Evolutionary conservation across 2,329 filamentous ascomycete species (phyloP).

Genomic region (Fusarium sublunatum): DNA sequence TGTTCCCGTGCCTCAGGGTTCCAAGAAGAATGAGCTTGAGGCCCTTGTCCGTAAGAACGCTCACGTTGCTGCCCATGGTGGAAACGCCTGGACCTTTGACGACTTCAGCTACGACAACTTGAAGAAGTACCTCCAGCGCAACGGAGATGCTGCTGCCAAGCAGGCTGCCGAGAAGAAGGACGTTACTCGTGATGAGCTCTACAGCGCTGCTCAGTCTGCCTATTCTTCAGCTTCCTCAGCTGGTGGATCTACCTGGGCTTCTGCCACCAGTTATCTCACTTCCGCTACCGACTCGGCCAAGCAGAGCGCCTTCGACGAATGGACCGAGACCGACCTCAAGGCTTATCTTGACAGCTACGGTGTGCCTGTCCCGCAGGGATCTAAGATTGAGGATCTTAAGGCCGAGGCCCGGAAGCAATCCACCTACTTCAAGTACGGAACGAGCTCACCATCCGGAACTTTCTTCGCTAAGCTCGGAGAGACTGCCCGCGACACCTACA

Average conservation of each 20-base stretch:
- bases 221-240: slow-evolving; percentile 69
- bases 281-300: slow-evolving; percentile 74
- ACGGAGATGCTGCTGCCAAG: slow-evolving; percentile 66
- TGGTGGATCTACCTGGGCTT: slow-evolving; percentile 70
- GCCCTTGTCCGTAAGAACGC: slow-evolving; percentile 78
- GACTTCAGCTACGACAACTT: slow-evolving; percentile 79
- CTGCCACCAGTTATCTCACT: slow-evolving; percentile 76
- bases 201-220: slow-evolving; percentile 71
- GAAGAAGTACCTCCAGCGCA: slow-evolving; percentile 65
- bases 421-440: slow-evolving; percentile 82
- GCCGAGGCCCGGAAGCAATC: slow-evolving; percentile 78
- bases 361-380: slow-evolving; percentile 73
- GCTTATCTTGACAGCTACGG: slow-evolving; percentile 84
- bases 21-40: slow-evolving; percentile 78
- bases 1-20: slow-evolving; percentile 76
- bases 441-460: slow-evolving; percentile 71
- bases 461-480: slow-evolving; percentile 72
- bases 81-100: slow-evolving; percentile 82
- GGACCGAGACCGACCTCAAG: slow-evolving; percentile 80
- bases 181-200: slow-evolving; percentile 77
- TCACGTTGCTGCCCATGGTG: slow-evolving; percentile 75
- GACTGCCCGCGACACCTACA: slow-evolving; percentile 59
- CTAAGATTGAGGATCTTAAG: slow-evolving; percentile 74
- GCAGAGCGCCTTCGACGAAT: slow-evolving; percentile 75
- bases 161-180: slow-evolving; percentile 71